A percentile compares a stretch with the other conserved stretches of the same genome.
Evolutionary conservation across 306 rosid species (phyloP).

Genomic region (Prunus padus): DNA sequence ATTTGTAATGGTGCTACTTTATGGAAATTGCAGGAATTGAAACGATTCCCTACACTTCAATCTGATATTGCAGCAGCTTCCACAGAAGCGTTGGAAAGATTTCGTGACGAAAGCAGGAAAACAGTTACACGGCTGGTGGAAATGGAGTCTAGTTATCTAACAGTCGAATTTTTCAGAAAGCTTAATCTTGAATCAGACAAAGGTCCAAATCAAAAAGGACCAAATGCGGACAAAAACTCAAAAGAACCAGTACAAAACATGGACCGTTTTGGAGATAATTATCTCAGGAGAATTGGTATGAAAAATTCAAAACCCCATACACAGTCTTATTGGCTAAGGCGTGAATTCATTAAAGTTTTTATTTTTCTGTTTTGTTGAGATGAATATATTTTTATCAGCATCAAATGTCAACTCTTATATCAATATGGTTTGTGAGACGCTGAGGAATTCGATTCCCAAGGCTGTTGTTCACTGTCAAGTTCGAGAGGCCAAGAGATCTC

Average conservation of each 20-base stretch:
- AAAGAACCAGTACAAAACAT: slow-evolving; percentile 42
- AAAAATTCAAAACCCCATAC: not conserved
- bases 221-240: slow-evolving; percentile 54
- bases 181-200: slow-evolving; percentile 76
- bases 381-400: slow-evolving; percentile 52
- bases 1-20: slow-evolving; percentile 3
- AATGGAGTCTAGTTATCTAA: slow-evolving; percentile 95
- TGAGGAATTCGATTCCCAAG: slow-evolving; percentile 88
- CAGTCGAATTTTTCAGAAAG: slow-evolving; percentile 91
- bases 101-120: slow-evolving; percentile 89
- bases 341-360: not conserved
- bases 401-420: slow-evolving; percentile 88
- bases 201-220: slow-evolving; percentile 47
- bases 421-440: slow-evolving; percentile 79
- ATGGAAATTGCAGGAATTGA: slow-evolving; percentile 69
- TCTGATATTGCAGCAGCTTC: slow-evolving; percentile 86
- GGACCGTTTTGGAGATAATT: slow-evolving; percentile 64
- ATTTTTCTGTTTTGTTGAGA: not conserved
- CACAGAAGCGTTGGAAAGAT: slow-evolving; percentile 80
- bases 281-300: slow-evolving; percentile 87
- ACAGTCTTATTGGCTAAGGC: not conserved
- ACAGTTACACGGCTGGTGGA: slow-evolving; percentile 88
- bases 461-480: slow-evolving; percentile 99
- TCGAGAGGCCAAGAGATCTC: slow-evolving; percentile 95
- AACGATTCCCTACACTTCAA: slow-evolving; percentile 86